A percentile compares a stretch with the other conserved stretches of the same genome.
phyloP scores from a whole-genome alignment of 768 basidiomycete genomes.

The Xanthoconium stramineum region DNA sequence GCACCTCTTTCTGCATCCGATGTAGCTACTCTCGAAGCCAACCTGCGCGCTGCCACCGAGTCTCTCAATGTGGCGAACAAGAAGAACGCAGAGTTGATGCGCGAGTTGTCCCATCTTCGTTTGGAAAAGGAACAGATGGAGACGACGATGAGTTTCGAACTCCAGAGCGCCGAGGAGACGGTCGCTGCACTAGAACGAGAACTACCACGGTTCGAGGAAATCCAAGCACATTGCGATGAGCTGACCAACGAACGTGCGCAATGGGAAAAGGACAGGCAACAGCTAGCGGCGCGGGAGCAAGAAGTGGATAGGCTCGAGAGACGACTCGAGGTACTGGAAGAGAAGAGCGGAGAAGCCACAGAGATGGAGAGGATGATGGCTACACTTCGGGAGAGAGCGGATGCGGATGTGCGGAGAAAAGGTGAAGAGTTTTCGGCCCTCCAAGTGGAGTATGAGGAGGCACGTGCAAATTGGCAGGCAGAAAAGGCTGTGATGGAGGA shows the following conservation, averaged over 20 bases:
- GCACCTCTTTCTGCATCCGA: conserved; percentile 45
- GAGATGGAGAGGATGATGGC: conserved; percentile 39
- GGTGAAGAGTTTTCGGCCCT: conserved; percentile 38
- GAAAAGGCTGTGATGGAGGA: conserved; percentile 49
- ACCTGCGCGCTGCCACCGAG: conserved; percentile 57
- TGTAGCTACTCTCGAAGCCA: conserved; percentile 56
- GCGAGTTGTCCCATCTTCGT: conserved; percentile 58
- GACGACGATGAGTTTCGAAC: conserved; percentile 59
- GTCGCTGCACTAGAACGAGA: conserved; percentile 56
- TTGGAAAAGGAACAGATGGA: conserved; percentile 71
- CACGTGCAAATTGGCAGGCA: conserved; percentile 49
- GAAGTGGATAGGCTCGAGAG: conserved; percentile 38
- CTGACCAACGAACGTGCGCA: conserved; percentile 46
- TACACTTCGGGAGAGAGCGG: conserved; percentile 33
- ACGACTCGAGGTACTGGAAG: conserved; percentile 43
- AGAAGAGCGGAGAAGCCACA: conserved; percentile 38
- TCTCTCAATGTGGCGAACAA: conserved; percentile 56
- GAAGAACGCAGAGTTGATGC: conserved; percentile 57
- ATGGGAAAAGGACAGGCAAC: conserved; percentile 49
- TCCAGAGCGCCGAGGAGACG: conserved; percentile 65
- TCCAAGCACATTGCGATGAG: conserved; percentile 45
- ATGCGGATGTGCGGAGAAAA: conserved; percentile 40
- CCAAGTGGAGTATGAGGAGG: conserved; percentile 39
- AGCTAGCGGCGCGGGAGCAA: conserved; percentile 36
- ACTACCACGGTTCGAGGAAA: conserved; percentile 45